Base-by-base conservation (phyloP, 805 yeast species). In the Teunomyces tritomae region DNA sequence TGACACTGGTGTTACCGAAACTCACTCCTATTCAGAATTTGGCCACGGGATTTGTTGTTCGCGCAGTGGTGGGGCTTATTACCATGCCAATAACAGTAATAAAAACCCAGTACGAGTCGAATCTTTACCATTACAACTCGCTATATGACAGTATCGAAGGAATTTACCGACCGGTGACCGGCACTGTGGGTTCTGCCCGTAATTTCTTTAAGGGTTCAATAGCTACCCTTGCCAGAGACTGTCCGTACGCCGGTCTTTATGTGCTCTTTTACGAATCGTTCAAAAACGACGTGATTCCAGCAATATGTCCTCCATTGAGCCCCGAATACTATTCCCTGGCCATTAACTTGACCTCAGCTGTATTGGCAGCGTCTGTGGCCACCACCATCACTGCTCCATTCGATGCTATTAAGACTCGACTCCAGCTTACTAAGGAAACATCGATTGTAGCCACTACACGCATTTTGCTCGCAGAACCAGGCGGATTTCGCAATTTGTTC, bases 61-160 rank as follows among this genome's bases (percentile, higher is more conserved):
- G 99, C 48, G 89, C 90, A 0, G 48, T 79, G 1, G 96, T 90
- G 1, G 99, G 99, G 1, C 78, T 84, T 52, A 52, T 88, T 7
- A 89, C 96, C 5, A 94, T 94, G 99, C 99, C 99, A 0, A 78
- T 94, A 8, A 94, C 99, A 0, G 83, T 94, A 3, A 67, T 94
- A 27, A 94, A 94, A 62, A 94, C 95, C 4, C 75, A 97, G 32
- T 90, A 79, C 58, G 98, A 94, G 68, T 88, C 96, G 4, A 84
- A 85, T 32, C 54, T 85, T 47, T 92, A 88, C 65, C 67, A 78
- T 36, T 89, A 90, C 65, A 74, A 68, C 28, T 81, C 94, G 5
- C 59, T 94, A 53, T 51, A 61, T 14, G 83, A 80, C 30, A 92
- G 96, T 0, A 59, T 79, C 1, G 66, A 55, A 30, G 79, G 81